A percentile compares a stretch with the other conserved stretches of the same genome.
Conservation (phyloP, 345 rosid genomes). For the Hibiscus mutabilis region DNA sequence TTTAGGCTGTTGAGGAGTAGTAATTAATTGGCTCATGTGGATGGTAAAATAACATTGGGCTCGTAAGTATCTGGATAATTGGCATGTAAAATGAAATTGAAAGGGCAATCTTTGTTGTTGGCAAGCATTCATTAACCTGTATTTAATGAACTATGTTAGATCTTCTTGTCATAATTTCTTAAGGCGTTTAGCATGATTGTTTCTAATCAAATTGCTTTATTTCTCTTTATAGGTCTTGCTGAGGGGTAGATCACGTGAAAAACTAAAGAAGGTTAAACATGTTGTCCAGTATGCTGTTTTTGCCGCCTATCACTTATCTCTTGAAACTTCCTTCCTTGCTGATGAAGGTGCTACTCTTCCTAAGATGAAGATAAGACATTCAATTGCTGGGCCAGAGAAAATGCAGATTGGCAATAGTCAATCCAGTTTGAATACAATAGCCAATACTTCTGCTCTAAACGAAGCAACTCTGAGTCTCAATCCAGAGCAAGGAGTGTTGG, state of each 20-base stretch:
- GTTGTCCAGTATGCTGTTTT: conserved; percentile 87
- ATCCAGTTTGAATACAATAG: conserved; percentile 17
- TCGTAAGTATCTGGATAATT: not conserved
- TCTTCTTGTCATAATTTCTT: not conserved
- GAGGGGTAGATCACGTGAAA: conserved; percentile 66
- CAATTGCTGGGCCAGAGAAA: conserved; percentile 39
- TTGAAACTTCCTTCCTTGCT: conserved; percentile 96
- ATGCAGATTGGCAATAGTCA: conserved; percentile 29
- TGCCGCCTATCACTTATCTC: conserved; percentile 93
- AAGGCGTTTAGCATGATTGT: not conserved
- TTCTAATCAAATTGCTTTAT: not conserved
- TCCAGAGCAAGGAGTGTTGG: conserved; percentile 32
- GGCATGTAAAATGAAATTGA: not conserved
- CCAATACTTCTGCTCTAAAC: conserved; percentile 25
- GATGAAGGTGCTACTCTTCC: conserved; percentile 99
- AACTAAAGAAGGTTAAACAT: conserved; percentile 87
- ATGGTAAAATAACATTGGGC: not conserved
- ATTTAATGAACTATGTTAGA: not conserved
- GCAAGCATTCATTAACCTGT: not conserved
- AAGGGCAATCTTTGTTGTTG: not conserved
- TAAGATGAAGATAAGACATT: conserved; percentile 35
- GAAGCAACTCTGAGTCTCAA: conserved; percentile 22
- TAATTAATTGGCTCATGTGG: not conserved
- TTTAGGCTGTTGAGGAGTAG: not conserved
- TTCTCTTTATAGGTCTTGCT: conserved; percentile 57